phyloP scores from a whole-genome alignment of 2,329 filamentous ascomycete genomes.

The Pezicula radicicola region DNA sequence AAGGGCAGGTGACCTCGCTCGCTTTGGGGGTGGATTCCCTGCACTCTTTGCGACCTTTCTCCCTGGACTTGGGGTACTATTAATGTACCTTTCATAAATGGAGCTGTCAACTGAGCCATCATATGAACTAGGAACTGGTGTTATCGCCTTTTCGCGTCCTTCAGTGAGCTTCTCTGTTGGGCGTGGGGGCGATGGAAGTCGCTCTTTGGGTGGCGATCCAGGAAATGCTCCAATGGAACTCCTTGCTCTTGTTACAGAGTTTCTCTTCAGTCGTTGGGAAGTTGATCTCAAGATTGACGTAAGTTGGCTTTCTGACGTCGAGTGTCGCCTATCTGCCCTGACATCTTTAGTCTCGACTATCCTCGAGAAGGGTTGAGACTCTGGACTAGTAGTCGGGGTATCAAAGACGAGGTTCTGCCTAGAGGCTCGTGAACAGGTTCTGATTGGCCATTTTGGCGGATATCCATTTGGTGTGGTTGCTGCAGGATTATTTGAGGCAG shows the following conservation, averaged over 20 bases:
- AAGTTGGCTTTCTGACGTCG: constrained; percentile 19
- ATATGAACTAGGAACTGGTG: not conserved
- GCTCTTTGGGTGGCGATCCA: constrained; percentile 17
- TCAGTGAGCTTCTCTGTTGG: constrained; percentile 7
- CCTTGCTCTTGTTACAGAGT: constrained; percentile 18
- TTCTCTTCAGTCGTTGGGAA: constrained; percentile 20
- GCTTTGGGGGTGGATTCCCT: constrained; percentile 1
- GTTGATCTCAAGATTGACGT: constrained; percentile 23
- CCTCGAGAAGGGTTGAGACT: not conserved
- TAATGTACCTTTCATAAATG: constrained; percentile 10
- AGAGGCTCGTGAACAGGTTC: not conserved
- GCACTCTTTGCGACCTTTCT: constrained; percentile 8
- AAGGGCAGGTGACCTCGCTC: constrained; percentile 9
- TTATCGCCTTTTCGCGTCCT: constrained; percentile 13
- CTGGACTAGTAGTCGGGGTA: not conserved
- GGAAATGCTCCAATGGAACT: constrained; percentile 14
- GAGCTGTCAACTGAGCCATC: constrained; percentile 15
- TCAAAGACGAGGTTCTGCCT: not conserved
- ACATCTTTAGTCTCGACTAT: not conserved
- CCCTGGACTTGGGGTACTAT: constrained; percentile 13
- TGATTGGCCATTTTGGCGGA: not conserved
- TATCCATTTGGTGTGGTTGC: not conserved
- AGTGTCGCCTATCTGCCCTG: constrained; percentile 6
- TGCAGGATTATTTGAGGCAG: constrained; percentile 2
- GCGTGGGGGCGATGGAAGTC: constrained; percentile 17